A percentile compares a stretch with the other conserved stretches of the same genome.
These are phyloP conservation scores for Eutrema heterophyllum DNA, from an alignment of 345 rosid genomes.

Conservation along the genomic window DNA sequence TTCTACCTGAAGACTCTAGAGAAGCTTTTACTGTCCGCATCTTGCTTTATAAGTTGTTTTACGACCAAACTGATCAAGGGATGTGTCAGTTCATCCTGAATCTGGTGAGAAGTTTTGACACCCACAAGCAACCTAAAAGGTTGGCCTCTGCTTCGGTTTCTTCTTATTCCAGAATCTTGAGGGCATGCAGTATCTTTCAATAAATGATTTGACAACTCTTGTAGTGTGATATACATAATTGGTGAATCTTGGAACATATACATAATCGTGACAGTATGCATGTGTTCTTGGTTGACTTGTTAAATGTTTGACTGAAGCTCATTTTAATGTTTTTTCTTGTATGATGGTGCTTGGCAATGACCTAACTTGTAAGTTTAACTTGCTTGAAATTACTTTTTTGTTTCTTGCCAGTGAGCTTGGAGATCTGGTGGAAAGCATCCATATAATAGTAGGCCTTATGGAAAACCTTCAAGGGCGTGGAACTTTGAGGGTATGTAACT, in stretches of 20 bases:
- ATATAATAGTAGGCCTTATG: conserved; percentile 61
- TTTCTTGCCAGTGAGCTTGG: conserved; percentile 78
- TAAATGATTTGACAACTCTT: not conserved
- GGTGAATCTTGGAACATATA: not conserved
- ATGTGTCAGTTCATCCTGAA: conserved; percentile 86
- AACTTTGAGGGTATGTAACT: conserved; percentile 71
- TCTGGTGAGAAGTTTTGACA: conserved; percentile 69
- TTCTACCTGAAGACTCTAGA: conserved; percentile 66
- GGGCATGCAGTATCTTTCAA: conserved; percentile 1
- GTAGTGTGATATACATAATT: not conserved
- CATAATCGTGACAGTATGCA: not conserved
- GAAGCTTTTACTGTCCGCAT: conserved; percentile 89
- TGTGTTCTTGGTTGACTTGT: conserved; percentile 1
- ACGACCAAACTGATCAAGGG: conserved; percentile 94
- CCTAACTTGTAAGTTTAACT: not conserved
- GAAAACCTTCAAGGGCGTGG: conserved; percentile 93
- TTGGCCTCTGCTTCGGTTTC: conserved; percentile 24
- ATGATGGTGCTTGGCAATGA: not conserved
- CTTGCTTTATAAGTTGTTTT: conserved; percentile 90
- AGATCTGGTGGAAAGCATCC: conserved; percentile 80
- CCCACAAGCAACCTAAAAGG: conserved; percentile 86
- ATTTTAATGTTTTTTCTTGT: not conserved
- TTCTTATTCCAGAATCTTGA: conserved; percentile 7
- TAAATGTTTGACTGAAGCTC: not conserved
- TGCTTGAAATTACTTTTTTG: not conserved